phyloP scores from a whole-genome alignment of 805 yeast genomes.

The Lachancea fermentati region DNA sequence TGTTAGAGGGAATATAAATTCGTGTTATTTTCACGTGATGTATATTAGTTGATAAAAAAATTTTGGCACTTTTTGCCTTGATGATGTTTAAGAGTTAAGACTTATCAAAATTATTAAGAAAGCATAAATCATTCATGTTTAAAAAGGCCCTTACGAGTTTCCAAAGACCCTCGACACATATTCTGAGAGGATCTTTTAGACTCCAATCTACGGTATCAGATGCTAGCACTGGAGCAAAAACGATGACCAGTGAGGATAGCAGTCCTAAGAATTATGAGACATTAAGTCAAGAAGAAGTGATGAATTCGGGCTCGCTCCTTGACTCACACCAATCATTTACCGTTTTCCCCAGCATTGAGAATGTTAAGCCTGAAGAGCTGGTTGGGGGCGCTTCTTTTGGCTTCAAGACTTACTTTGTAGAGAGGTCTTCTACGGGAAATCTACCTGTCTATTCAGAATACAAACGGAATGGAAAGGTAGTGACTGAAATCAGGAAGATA shows the following conservation, averaged over 20 bases:
- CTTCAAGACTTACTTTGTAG: conserved; percentile 30
- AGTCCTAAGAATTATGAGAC: too few species aligned
- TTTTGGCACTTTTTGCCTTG: too few species aligned
- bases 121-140: too few species aligned
- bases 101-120: too few species aligned
- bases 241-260: not conserved
- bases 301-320: not conserved
- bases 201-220: not conserved
- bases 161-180: not conserved
- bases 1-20: too few species aligned
- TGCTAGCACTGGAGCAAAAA: too few species aligned
- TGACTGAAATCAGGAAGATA: conserved; percentile 69
- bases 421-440: conserved; percentile 56
- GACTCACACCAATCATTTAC: conserved; percentile 3
- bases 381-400: conserved; percentile 23
- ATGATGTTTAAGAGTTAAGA: too few species aligned
- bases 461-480: conserved; percentile 48
- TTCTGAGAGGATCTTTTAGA: not conserved
- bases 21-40: too few species aligned
- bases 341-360: conserved; percentile 26
- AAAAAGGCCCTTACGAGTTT: not conserved
- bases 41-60: too few species aligned
- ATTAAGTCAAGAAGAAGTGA: not conserved
- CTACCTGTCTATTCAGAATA: conserved; percentile 76
- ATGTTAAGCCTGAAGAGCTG: conserved; percentile 29